A percentile compares a stretch with the other conserved stretches of the same genome.
phyloP scores from a whole-genome alignment of 2,329 filamentous ascomycete species.

The Penicillium sp. region DNA sequence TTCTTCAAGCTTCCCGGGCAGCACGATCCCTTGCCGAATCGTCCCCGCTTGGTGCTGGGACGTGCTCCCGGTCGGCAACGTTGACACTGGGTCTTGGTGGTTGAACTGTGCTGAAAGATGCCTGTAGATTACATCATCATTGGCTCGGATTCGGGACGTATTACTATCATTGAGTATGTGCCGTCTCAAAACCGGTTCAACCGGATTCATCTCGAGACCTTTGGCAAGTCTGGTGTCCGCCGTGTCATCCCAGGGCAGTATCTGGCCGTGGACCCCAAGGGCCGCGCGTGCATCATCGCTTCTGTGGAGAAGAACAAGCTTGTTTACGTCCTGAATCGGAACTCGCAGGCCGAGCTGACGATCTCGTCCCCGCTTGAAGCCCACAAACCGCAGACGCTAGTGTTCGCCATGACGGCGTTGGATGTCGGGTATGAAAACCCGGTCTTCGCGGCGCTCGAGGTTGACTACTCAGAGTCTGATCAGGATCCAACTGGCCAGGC shows the following conservation, averaged over 20 bases:
- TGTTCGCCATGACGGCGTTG: constrained; percentile 75
- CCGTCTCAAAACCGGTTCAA: constrained; percentile 78
- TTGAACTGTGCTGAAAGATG: constrained; percentile 37
- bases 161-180: constrained; percentile 86
- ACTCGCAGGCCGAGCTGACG: constrained; percentile 84
- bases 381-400: constrained; percentile 82
- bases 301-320: constrained; percentile 98
- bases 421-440: constrained; percentile 97
- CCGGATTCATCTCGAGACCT: constrained; percentile 89
- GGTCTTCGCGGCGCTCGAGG: constrained; percentile 86
- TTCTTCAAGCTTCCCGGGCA: constrained; percentile 54
- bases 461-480: constrained; percentile 85
- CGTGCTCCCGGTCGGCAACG: constrained; percentile 29
- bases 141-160: constrained; percentile 87
- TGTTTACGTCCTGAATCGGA: constrained; percentile 94
- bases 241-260: constrained; percentile 94
- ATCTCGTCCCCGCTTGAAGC: constrained; percentile 96
- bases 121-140: constrained; percentile 84
- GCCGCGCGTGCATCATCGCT: constrained; percentile 85
- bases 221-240: constrained; percentile 90
- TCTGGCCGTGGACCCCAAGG: constrained; percentile 88
- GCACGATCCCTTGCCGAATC: constrained; percentile 36
- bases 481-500: constrained; percentile 81
- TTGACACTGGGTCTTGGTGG: constrained; percentile 24
- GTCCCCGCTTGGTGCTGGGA: constrained; percentile 22